phyloP scores from a whole-genome alignment of 2,329 filamentous ascomycete species.

The Ceratocystis alfenasii region DNA sequence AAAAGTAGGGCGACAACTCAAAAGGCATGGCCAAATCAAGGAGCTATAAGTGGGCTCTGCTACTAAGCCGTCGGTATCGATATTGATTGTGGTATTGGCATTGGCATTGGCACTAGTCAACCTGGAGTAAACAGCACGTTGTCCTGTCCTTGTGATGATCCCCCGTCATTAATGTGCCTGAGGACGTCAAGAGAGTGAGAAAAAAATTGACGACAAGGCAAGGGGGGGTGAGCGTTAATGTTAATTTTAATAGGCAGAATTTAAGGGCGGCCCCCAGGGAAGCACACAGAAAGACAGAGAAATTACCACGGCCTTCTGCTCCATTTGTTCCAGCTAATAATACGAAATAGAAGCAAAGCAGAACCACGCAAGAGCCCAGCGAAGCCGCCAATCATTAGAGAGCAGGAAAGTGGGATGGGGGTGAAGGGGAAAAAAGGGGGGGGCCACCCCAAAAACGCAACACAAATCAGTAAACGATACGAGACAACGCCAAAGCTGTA shows the following conservation, averaged over 20 bases:
- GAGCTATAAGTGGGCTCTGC: too few species aligned
- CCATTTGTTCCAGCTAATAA: neutral
- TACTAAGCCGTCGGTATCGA: too few species aligned
- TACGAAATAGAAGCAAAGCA: neutral
- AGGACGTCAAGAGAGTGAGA: neutral
- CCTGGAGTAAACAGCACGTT: neutral
- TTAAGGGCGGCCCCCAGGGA: neutral
- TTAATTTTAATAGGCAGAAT: neutral
- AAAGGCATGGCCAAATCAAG: neutral
- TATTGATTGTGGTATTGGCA: too few species aligned
- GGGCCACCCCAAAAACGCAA: neutral
- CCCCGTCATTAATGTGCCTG: neutral
- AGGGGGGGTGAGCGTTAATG: too few species aligned
- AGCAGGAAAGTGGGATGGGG: neutral
- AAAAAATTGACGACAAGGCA: neutral
- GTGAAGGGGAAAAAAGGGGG: neutral
- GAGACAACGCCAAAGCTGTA: constrained; percentile 6
- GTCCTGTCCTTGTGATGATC: neutral
- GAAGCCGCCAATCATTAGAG: neutral
- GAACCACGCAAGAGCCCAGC: neutral
- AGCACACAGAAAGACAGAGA: neutral
- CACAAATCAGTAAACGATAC: constrained; percentile 7
- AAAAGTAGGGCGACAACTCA: neutral
- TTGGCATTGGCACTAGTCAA: too few species aligned
- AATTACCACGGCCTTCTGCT: neutral